These are phyloP conservation scores for Leptodontidium sp. DNA, from an alignment of 2,329 filamentous ascomycete genomes.

Conservation along the genomic window DNA sequence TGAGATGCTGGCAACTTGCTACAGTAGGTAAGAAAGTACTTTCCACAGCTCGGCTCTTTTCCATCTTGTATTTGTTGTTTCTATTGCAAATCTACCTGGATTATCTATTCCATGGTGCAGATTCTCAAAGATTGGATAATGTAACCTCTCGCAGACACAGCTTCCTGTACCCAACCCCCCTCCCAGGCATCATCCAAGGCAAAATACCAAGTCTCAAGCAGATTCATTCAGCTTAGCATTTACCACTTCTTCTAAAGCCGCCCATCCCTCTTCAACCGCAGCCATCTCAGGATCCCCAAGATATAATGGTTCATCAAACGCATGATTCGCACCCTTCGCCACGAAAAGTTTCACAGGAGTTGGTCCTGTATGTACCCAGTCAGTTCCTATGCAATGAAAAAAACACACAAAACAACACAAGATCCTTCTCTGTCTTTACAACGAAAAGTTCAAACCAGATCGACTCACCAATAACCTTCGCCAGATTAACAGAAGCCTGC, in stretches of 20 bases:
- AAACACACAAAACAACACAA: background rate
- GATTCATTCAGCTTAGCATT: slow-evolving; percentile 5
- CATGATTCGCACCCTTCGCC: slow-evolving; percentile 11
- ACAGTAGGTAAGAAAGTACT: too few species aligned
- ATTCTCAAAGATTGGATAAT: background rate
- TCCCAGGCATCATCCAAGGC: background rate
- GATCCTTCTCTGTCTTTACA: background rate
- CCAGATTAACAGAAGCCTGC: slow-evolving; percentile 5
- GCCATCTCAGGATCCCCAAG: slow-evolving; percentile 17
- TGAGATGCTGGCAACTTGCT: too few species aligned
- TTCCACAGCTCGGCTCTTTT: too few species aligned
- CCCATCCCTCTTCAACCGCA: slow-evolving; percentile 15
- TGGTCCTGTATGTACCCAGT: background rate
- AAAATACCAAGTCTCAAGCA: background rate
- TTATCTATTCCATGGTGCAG: background rate
- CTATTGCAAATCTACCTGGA: too few species aligned
- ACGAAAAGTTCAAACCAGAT: background rate
- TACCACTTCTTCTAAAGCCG: slow-evolving; percentile 13
- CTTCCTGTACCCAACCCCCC: background rate
- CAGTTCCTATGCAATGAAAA: background rate
- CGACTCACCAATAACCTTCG: slow-evolving; percentile 19
- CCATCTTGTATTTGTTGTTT: too few species aligned
- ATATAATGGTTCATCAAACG: slow-evolving; percentile 14
- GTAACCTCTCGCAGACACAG: background rate
- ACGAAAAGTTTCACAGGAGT: slow-evolving; percentile 17